Conservation (phyloP, 805 yeast species). For the Wickerhamomyces alni region DNA sequence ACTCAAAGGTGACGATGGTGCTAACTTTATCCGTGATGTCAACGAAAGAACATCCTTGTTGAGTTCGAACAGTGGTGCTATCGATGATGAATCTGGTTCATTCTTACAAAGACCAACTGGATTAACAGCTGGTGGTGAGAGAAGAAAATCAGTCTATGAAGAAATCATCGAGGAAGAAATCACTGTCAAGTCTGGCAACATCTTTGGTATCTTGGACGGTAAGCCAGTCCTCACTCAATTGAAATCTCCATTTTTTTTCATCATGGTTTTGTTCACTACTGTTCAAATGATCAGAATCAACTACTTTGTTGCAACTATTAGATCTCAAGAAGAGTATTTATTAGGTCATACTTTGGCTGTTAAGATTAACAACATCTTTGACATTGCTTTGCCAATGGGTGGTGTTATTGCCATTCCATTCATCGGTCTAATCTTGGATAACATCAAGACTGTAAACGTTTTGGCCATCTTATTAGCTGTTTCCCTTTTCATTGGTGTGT, state of each 20-base stretch:
- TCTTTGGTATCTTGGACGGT: constrained; percentile 78
- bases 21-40: constrained; percentile 41
- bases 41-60: constrained; percentile 29
- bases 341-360: constrained; percentile 49
- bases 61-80: constrained; percentile 11
- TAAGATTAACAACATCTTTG: constrained; percentile 67
- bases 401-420: constrained; percentile 85
- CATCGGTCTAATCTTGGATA: constrained; percentile 76
- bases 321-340: constrained; percentile 74
- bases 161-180: constrained; percentile 56
- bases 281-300: constrained; percentile 89
- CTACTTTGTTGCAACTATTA: constrained; percentile 86
- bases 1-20: constrained; percentile 29
- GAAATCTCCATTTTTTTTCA: constrained; percentile 59
- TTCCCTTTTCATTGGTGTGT: constrained; percentile 61
- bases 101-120: no score
- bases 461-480: constrained; percentile 43
- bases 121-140: constrained; percentile 17
- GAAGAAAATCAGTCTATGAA: constrained; percentile 56
- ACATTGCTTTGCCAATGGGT: constrained; percentile 81
- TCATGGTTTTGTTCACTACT: constrained; percentile 75
- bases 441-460: constrained; percentile 55
- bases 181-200: constrained; percentile 43
- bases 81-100: no score
- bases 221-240: constrained; percentile 43